Evolutionary conservation across 495 filamentous ascomycete species (phyloP).

Genomic region (Articulospora tetracladia): DNA sequence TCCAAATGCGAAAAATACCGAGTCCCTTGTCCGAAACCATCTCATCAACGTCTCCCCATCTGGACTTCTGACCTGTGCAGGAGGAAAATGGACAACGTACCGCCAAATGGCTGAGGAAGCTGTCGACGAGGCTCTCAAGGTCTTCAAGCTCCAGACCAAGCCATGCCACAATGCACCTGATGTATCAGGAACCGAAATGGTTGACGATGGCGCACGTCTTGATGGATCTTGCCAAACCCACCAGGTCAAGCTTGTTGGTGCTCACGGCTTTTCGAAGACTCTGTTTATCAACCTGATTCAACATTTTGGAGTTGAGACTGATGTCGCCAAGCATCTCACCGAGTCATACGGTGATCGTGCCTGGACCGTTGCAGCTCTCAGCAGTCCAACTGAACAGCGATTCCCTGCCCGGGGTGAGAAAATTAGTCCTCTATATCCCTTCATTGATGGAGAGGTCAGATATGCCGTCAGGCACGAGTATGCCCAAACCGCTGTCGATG

Average conservation of each 20-base stretch:
- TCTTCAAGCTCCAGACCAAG: slow-evolving; percentile 66
- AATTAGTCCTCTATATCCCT: slow-evolving; percentile 81
- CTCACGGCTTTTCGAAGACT: slow-evolving; percentile 91
- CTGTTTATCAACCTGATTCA: slow-evolving; percentile 99
- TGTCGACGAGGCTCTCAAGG: slow-evolving; percentile 82
- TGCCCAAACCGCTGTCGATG: slow-evolving; percentile 89
- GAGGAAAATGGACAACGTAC: slow-evolving; percentile 99
- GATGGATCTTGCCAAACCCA: slow-evolving; percentile 92
- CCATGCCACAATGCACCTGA: slow-evolving; percentile 59
- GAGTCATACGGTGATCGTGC: slow-evolving; percentile 91
- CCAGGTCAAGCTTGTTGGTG: slow-evolving; percentile 82
- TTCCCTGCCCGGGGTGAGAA: slow-evolving; percentile 87
- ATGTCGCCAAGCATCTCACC: slow-evolving; percentile 88
- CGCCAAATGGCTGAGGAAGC: slow-evolving; percentile 98
- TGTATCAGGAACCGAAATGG: slow-evolving; percentile 72
- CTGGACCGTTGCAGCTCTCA: slow-evolving; percentile 90
- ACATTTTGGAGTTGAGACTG: slow-evolving; percentile 92
- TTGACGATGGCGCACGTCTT: slow-evolving; percentile 70
- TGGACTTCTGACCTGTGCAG: slow-evolving; percentile 90
- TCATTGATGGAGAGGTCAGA: slow-evolving; percentile 92
- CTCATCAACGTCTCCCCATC: slow-evolving; percentile 82
- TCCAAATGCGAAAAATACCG: slow-evolving; percentile 88
- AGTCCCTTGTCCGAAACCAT: slow-evolving; percentile 94
- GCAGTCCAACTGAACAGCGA: slow-evolving; percentile 72
- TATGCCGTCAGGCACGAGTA: slow-evolving; percentile 91